Conservation (phyloP, 1,284 basidiomycete genomes). For the Trichosporon sp. region DNA sequence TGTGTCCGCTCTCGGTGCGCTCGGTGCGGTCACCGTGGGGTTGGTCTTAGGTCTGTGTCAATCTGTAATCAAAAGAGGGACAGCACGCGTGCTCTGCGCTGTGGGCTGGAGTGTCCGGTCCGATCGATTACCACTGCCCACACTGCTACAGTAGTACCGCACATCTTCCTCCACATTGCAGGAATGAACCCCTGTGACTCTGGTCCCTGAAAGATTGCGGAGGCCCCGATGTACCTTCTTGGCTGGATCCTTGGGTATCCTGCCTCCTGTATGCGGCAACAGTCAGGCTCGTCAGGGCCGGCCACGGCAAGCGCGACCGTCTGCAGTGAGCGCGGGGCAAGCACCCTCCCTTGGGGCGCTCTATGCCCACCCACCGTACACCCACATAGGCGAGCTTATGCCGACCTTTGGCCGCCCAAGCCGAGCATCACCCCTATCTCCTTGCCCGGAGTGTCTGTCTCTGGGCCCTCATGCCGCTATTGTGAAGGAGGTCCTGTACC, state of each 20-base stretch:
- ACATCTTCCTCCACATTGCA: not conserved
- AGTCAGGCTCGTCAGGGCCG: not conserved
- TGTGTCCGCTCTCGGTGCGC: not conserved
- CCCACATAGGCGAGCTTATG: constrained; percentile 15
- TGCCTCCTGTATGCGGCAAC: constrained; percentile 1
- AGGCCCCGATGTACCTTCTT: constrained; percentile 12
- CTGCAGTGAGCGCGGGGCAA: no score
- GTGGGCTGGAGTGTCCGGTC: not conserved
- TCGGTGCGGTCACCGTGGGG: not conserved
- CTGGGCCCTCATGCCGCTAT: not conserved
- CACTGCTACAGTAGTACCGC: not conserved
- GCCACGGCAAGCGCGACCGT: not conserved
- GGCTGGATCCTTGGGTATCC: not conserved
- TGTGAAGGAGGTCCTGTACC: not conserved
- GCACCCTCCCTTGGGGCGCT: not conserved
- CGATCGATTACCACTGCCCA: not conserved
- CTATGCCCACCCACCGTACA: not conserved
- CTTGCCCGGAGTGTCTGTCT: not conserved
- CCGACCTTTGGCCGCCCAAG: constrained; percentile 14
- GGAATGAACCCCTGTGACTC: constrained; percentile 13
- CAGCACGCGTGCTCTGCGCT: not conserved
- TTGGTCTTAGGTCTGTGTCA: not conserved
- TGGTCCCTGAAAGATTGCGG: constrained; percentile 9
- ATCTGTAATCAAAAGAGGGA: not conserved
- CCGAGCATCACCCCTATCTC: not conserved